Evolutionary conservation across 1,284 basidiomycete genomes (phyloP).

Genomic region (Trametes hirsuta): DNA sequence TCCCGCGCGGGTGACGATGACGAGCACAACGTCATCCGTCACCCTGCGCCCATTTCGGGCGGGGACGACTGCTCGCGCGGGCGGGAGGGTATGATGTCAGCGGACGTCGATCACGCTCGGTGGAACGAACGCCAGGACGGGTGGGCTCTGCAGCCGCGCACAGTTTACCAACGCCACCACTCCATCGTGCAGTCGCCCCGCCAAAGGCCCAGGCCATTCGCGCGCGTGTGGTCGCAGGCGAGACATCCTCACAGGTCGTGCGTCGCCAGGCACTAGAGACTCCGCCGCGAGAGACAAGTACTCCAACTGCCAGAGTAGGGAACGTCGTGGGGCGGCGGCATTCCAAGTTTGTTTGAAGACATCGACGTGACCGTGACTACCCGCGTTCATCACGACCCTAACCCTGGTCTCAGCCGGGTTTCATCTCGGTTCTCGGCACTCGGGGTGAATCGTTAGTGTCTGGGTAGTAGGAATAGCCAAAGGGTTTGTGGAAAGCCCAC

Average conservation of each 20-base stretch:
- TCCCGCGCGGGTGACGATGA: slow-evolving; percentile 10
- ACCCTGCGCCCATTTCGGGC: slow-evolving; percentile 3
- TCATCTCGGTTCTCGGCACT: not conserved
- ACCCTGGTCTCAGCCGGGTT: not conserved
- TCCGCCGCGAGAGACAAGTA: not conserved
- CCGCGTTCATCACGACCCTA: slow-evolving; percentile 1
- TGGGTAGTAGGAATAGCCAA: not conserved
- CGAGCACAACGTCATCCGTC: slow-evolving; percentile 20
- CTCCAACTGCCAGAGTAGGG: not conserved
- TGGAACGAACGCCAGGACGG: too few species aligned
- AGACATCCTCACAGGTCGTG: not conserved
- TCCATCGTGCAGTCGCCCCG: slow-evolving; percentile 7
- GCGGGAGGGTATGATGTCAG: slow-evolving; percentile 20
- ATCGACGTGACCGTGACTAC: slow-evolving; percentile 13
- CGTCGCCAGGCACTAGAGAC: slow-evolving; percentile 1
- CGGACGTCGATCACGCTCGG: slow-evolving; percentile 5
- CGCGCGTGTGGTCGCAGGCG: not conserved
- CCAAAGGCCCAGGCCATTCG: not conserved
- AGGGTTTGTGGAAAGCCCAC: too few species aligned
- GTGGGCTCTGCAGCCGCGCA: not conserved
- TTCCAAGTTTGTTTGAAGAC: slow-evolving; percentile 5
- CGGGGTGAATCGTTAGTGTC: not conserved
- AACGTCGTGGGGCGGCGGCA: slow-evolving; percentile 10
- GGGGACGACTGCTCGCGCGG: not conserved
- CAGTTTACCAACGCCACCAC: slow-evolving; percentile 14